Percentiles rank a stretch among this genome's conserved stretches.
Conservation (phyloP, 257 asterid genomes). For the Salvia rosmarinus region DNA sequence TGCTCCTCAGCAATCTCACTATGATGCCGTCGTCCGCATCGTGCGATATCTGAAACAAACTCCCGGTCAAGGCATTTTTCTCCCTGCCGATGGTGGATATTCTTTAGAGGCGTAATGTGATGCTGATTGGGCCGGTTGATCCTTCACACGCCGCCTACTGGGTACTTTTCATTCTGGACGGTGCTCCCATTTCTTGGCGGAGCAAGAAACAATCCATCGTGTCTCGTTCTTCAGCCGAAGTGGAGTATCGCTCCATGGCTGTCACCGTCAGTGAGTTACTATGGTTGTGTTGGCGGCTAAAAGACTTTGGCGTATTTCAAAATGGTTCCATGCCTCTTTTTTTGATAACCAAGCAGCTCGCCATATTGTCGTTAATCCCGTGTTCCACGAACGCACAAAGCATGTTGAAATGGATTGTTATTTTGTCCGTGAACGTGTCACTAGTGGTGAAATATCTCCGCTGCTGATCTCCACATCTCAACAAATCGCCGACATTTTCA, state of each 20-base stretch:
- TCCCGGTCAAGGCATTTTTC: too few relatives aligned
- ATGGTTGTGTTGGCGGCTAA: background rate
- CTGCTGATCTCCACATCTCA: too few relatives aligned
- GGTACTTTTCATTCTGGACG: background rate
- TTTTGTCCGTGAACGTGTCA: too few relatives aligned
- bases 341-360: background rate
- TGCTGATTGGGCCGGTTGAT: too few relatives aligned
- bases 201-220: background rate
- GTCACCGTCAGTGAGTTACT: background rate
- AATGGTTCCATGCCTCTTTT: background rate
- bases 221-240: background rate
- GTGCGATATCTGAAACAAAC: too few relatives aligned
- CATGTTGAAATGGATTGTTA: too few relatives aligned
- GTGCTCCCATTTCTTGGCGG: background rate
- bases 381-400: background rate
- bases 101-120: too few relatives aligned
- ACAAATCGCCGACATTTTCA: too few relatives aligned
- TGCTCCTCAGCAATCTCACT: too few relatives aligned
- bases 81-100: too few relatives aligned
- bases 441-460: too few relatives aligned
- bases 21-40: too few relatives aligned
- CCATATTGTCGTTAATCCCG: background rate
- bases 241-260: background rate
- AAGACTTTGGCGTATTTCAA: background rate
- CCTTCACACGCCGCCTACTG: background rate